phyloP scores from a whole-genome alignment of 2,329 filamentous ascomycete species.

The Ilyonectria robusta region DNA sequence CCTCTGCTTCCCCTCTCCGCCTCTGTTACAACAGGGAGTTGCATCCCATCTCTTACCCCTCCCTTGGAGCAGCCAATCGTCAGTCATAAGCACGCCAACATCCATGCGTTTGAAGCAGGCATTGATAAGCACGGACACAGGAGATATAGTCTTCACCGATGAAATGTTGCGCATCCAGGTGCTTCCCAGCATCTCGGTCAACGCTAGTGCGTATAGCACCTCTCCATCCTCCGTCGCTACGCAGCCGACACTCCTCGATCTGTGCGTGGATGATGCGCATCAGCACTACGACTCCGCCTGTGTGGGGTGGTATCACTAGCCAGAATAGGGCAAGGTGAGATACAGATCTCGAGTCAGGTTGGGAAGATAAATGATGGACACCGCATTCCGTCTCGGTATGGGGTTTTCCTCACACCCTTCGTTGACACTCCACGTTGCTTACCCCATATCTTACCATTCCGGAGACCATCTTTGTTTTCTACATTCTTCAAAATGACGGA shows the following conservation, averaged over 20 bases:
- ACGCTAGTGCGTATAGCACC: neutral
- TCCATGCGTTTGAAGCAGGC: neutral
- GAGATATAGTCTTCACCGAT: neutral
- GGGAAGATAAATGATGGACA: too few relatives aligned
- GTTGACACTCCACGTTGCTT: neutral
- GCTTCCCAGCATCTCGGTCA: neutral
- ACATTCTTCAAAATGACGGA: constrained; percentile 4
- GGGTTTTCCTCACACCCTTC: neutral
- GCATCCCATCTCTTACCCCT: neutral
- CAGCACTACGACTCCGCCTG: neutral
- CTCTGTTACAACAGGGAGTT: neutral
- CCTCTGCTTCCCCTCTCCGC: neutral
- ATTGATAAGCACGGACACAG: neutral
- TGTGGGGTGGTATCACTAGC: neutral
- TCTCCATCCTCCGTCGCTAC: neutral
- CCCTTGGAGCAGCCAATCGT: neutral
- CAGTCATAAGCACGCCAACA: neutral
- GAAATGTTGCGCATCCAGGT: neutral
- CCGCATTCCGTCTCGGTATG: neutral
- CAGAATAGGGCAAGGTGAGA: neutral
- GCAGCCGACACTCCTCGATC: neutral
- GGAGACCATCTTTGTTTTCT: neutral
- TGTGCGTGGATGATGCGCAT: neutral
- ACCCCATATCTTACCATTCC: neutral
- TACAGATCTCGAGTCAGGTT: neutral